Conservation (phyloP, 805 yeast genomes). For the Yarrowia divulgata region DNA sequence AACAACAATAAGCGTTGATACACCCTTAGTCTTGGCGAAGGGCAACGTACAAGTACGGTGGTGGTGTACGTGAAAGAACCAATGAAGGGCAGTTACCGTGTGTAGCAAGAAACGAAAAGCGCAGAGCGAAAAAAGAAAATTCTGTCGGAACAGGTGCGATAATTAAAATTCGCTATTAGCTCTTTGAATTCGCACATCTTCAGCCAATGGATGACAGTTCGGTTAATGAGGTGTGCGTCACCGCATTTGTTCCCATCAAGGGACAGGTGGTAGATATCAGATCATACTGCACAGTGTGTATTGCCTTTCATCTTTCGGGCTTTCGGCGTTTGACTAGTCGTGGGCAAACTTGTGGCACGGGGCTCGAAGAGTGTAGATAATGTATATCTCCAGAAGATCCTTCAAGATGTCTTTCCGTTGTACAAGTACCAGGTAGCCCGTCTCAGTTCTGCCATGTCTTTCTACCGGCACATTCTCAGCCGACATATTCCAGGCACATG, state of each 20-base stretch:
- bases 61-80: not conserved
- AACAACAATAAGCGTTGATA: not conserved
- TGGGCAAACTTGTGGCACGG: too few relatives aligned
- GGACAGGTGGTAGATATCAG: not conserved
- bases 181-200: not conserved
- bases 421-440: too few relatives aligned
- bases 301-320: not conserved
- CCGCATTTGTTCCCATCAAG: not conserved
- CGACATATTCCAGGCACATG: conserved; percentile 26
- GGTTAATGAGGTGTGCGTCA: conserved; percentile 12
- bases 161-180: conserved; percentile 1
- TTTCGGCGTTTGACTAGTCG: not conserved
- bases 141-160: not conserved
- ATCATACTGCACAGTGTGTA: not conserved
- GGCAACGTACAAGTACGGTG: not conserved
- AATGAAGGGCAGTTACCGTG: not conserved
- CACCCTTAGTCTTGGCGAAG: conserved; percentile 23
- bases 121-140: not conserved
- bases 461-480: not conserved
- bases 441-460: not conserved
- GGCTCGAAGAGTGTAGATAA: not conserved
- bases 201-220: not conserved
- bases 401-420: not conserved
- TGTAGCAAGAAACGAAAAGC: not conserved
- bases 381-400: not conserved